Evolutionary conservation across 2,329 filamentous ascomycete species (phyloP).

Genomic region (Pseudofabraea citricarpa): DNA sequence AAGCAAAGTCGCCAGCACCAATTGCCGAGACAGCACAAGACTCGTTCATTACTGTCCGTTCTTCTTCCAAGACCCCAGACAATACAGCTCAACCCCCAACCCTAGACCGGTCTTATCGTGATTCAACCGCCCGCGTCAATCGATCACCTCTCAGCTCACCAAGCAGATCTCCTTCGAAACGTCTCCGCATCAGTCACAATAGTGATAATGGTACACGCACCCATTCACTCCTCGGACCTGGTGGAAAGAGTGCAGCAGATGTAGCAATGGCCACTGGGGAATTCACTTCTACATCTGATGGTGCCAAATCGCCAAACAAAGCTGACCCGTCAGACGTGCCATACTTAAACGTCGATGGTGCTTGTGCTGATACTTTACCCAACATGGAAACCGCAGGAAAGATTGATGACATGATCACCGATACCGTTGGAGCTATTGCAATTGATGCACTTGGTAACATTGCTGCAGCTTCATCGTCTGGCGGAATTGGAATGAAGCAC

Average conservation of each 20-base stretch:
- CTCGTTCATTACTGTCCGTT: not conserved
- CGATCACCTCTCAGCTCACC: slow-evolving; percentile 8
- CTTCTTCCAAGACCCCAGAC: slow-evolving; percentile 6
- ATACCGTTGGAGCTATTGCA: slow-evolving; percentile 94
- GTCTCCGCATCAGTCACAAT: slow-evolving; percentile 18
- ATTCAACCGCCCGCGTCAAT: not conserved
- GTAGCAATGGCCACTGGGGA: slow-evolving; percentile 10
- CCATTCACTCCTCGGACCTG: slow-evolving; percentile 21
- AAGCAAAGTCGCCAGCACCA: slow-evolving; percentile 16
- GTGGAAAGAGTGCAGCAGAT: slow-evolving; percentile 15
- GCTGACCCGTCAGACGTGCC: not conserved
- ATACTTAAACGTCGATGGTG: not conserved
- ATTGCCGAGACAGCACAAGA: slow-evolving; percentile 9
- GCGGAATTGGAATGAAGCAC: slow-evolving; percentile 98
- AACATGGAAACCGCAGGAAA: too few relatives aligned
- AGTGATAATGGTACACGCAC: slow-evolving; percentile 21
- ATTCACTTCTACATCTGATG: not conserved
- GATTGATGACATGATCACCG: slow-evolving; percentile 65
- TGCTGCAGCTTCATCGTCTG: slow-evolving; percentile 91
- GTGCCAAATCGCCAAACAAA: not conserved
- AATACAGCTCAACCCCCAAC: not conserved
- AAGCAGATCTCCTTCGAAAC: slow-evolving; percentile 19
- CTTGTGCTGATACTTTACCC: not conserved
- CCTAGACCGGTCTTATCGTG: not conserved
- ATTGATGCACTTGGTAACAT: slow-evolving; percentile 83